phyloP scores from a whole-genome alignment of 2,329 filamentous ascomycete genomes.

The Hypoxylon sp. region DNA sequence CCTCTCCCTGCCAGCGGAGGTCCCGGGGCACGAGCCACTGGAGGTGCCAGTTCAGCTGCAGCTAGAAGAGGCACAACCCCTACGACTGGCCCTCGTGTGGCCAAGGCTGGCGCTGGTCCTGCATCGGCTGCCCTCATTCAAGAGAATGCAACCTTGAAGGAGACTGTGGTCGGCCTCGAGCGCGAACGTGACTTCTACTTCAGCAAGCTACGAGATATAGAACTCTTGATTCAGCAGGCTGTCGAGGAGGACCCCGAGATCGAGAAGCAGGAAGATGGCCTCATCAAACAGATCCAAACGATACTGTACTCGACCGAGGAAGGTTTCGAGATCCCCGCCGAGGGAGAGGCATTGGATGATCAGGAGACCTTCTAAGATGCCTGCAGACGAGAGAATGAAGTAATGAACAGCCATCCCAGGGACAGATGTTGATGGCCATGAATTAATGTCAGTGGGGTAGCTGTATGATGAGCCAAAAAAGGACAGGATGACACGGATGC shows the following conservation, averaged over 20 bases:
- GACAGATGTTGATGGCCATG: constrained; percentile 30
- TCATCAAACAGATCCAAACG: constrained; percentile 95
- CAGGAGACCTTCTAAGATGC: constrained; percentile 80
- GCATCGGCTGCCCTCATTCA: constrained; percentile 81
- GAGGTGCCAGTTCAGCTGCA: constrained; percentile 67
- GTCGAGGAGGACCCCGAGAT: constrained; percentile 93
- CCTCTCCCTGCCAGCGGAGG: constrained; percentile 67
- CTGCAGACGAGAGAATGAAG: constrained; percentile 34
- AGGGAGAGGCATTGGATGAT: constrained; percentile 79
- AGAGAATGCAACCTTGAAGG: constrained; percentile 91
- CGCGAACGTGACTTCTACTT: constrained; percentile 99
- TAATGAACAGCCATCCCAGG: constrained; percentile 43
- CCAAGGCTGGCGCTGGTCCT: constrained; percentile 63
- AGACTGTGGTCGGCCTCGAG: constrained; percentile 94
- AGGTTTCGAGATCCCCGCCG: constrained; percentile 89
- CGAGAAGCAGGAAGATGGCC: constrained; percentile 91
- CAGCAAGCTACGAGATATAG: constrained; percentile 97
- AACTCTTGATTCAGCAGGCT: constrained; percentile 92
- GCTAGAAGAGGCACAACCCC: constrained; percentile 72
- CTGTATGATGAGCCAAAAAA: constrained; percentile 40
- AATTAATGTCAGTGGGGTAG: constrained; percentile 43
- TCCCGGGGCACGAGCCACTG: constrained; percentile 59
- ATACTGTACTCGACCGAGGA: constrained; percentile 98
- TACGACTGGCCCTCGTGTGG: constrained; percentile 67
- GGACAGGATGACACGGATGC: constrained; percentile 28